Conservation (phyloP, 2,329 filamentous ascomycete species). For the Arachnomyces sp. region DNA sequence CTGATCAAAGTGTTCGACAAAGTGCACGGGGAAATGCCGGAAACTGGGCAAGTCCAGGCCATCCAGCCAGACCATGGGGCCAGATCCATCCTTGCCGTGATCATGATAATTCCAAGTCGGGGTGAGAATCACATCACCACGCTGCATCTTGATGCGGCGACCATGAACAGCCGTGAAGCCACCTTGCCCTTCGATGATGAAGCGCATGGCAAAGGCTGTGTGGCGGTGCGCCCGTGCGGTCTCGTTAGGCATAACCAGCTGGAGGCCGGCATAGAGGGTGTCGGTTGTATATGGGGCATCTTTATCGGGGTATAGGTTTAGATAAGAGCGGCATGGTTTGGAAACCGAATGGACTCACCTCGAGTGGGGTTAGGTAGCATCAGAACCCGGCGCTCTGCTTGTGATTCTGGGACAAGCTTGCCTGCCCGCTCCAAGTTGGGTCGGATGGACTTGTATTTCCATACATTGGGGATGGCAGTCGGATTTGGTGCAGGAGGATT, state of each 20-base stretch:
- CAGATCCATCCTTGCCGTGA: conserved; percentile 50
- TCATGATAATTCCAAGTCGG: conserved; percentile 56
- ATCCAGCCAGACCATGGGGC: conserved; percentile 53
- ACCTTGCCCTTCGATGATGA: conserved; percentile 50
- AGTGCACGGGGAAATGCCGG: conserved; percentile 45
- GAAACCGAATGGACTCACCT: no score
- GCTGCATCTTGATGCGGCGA: conserved; percentile 43
- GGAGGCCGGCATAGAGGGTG: conserved; percentile 51
- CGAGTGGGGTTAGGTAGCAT: conserved; percentile 36
- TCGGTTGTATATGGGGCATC: conserved; percentile 50
- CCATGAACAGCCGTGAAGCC: conserved; percentile 54
- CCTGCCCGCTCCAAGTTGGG: conserved; percentile 30
- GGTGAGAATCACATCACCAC: conserved; percentile 51
- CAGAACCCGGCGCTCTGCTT: conserved; percentile 33
- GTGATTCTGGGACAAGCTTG: conserved; percentile 28
- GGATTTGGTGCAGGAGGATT: conserved; percentile 44
- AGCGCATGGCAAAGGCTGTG: conserved; percentile 50
- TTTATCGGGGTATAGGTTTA: no score
- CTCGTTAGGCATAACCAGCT: conserved; percentile 51
- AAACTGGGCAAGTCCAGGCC: conserved; percentile 49
- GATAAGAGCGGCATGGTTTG: no score
- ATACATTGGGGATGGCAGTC: conserved; percentile 29
- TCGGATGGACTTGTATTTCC: conserved; percentile 30
- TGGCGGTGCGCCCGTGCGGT: conserved; percentile 50
- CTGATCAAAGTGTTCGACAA: conserved; percentile 45